Percentiles rank a stretch among this genome's conserved stretches.
Evolutionary conservation across 108 stramenopile genomes (phyloP).

Genomic region (Nitzschia sp.): DNA sequence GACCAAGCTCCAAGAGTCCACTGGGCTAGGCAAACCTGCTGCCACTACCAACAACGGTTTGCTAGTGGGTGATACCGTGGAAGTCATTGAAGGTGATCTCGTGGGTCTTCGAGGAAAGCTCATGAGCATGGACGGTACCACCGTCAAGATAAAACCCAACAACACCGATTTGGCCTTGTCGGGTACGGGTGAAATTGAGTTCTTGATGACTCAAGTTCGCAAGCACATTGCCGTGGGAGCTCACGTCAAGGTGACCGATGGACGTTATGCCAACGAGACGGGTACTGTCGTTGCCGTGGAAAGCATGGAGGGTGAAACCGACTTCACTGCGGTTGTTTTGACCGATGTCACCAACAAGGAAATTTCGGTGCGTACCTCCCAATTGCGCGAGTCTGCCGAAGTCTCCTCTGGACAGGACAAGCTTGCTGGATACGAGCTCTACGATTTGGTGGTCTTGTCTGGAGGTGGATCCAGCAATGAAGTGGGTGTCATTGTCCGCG

Average conservation of each 20-base stretch:
- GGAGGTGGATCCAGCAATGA: constrained; percentile 89
- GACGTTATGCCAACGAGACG: constrained; percentile 93
- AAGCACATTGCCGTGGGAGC: constrained; percentile 92
- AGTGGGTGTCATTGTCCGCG: constrained; percentile 89
- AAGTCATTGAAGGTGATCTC: constrained; percentile 93
- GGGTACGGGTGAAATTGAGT: constrained; percentile 86
- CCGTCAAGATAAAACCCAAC: constrained; percentile 88
- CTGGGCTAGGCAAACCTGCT: constrained; percentile 54
- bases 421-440: constrained; percentile 84
- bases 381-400: constrained; percentile 84
- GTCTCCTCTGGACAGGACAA: constrained; percentile 86
- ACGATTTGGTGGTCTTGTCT: constrained; percentile 87
- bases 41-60: constrained; percentile 59
- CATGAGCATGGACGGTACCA: constrained; percentile 82
- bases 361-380: constrained; percentile 83
- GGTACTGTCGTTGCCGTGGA: constrained; percentile 91
- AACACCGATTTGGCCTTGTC: constrained; percentile 67
- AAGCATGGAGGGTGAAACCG: constrained; percentile 71
- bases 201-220: constrained; percentile 83
- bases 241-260: constrained; percentile 96
- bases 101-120: constrained; percentile 90
- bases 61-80: constrained; percentile 91
- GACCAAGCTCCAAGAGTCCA: constrained; percentile 81
- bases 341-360: constrained; percentile 92
- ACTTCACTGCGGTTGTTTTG: constrained; percentile 86